Evolutionary conservation across 306 rosid genomes (phyloP).

Genomic region (Cucumis melo): DNA sequence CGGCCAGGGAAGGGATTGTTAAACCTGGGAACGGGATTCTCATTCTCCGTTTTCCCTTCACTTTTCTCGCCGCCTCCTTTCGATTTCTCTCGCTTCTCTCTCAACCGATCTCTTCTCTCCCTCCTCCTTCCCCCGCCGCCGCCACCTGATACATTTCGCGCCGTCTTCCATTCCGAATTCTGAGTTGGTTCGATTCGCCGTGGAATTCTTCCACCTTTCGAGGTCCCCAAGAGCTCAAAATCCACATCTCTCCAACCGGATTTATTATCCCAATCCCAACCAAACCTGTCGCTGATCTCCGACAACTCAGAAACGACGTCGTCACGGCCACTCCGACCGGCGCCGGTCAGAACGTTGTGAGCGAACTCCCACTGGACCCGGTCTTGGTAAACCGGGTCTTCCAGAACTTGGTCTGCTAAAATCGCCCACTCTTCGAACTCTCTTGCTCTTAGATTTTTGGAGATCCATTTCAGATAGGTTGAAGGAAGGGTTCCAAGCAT

Average conservation of each 20-base stretch:
- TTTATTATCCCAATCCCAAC: slow-evolving; percentile 71
- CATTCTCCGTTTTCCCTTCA: not conserved
- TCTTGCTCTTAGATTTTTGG: slow-evolving; percentile 32
- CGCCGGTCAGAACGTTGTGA: slow-evolving; percentile 16
- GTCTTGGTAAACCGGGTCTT: slow-evolving; percentile 47
- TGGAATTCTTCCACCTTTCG: slow-evolving; percentile 45
- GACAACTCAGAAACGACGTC: slow-evolving; percentile 18
- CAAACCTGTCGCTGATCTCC: slow-evolving; percentile 42
- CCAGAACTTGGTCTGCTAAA: slow-evolving; percentile 52
- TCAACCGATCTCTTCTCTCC: slow-evolving; percentile 24
- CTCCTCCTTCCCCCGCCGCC: slow-evolving; percentile 6
- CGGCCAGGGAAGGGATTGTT: slow-evolving; percentile 1
- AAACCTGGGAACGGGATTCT: not conserved
- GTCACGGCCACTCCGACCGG: not conserved
- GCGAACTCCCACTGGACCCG: slow-evolving; percentile 57
- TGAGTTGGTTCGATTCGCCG: slow-evolving; percentile 13
- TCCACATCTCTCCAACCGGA: slow-evolving; percentile 36
- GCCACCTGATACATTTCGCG: not conserved
- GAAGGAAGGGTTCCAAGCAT: slow-evolving; percentile 60
- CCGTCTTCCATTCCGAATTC: not conserved
- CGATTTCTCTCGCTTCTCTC: not conserved
- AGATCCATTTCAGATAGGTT: slow-evolving; percentile 52
- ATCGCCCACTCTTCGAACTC: slow-evolving; percentile 40
- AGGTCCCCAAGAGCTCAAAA: slow-evolving; percentile 55
- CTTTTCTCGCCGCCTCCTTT: not conserved